Evolutionary conservation across 129 eudicot genomes (phyloP).

Genomic region (Lactuca saligna): DNA sequence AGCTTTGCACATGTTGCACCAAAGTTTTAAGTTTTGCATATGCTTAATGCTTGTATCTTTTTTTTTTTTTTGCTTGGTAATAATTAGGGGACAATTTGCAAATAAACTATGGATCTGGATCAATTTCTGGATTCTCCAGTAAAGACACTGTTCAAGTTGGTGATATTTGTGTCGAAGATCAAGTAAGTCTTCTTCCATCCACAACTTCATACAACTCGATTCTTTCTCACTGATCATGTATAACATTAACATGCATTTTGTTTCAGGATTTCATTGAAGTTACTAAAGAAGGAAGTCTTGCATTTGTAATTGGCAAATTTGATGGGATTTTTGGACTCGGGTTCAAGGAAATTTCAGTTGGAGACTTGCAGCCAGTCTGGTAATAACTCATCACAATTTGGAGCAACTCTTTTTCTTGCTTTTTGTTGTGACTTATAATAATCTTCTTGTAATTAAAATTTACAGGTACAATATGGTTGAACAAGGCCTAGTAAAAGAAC

Average conservation of each 20-base stretch:
- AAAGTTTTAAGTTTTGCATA: too few relatives aligned
- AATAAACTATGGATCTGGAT: slow-evolving; percentile 70
- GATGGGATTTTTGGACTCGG: slow-evolving; percentile 94
- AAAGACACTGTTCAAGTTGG: slow-evolving; percentile 81
- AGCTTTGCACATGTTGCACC: too few relatives aligned
- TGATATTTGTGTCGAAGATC: slow-evolving; percentile 67
- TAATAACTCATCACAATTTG: slow-evolving; percentile 22
- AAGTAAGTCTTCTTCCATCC: slow-evolving; percentile 41
- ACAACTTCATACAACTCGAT: neutral
- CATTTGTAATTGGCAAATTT: slow-evolving; percentile 63
- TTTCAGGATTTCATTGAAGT: slow-evolving; percentile 74
- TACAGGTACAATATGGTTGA: slow-evolving; percentile 81
- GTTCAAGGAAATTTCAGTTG: slow-evolving; percentile 82
- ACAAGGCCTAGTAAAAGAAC: slow-evolving; percentile 73
- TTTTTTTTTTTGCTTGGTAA: slow-evolving; percentile 3
- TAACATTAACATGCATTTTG: neutral
- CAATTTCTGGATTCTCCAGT: slow-evolving; percentile 79
- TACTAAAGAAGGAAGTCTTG: slow-evolving; percentile 64
- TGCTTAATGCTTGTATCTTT: neutral
- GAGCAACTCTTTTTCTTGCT: neutral
- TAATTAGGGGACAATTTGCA: slow-evolving; percentile 51
- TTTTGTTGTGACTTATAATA: neutral
- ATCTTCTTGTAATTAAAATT: neutral
- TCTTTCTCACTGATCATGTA: neutral
- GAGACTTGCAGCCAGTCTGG: slow-evolving; percentile 71